A percentile compares a stretch with the other conserved stretches of the same genome.
phyloP scores from a whole-genome alignment of 2,329 filamentous ascomycete species.

The Chalaropsis thielavioides region DNA sequence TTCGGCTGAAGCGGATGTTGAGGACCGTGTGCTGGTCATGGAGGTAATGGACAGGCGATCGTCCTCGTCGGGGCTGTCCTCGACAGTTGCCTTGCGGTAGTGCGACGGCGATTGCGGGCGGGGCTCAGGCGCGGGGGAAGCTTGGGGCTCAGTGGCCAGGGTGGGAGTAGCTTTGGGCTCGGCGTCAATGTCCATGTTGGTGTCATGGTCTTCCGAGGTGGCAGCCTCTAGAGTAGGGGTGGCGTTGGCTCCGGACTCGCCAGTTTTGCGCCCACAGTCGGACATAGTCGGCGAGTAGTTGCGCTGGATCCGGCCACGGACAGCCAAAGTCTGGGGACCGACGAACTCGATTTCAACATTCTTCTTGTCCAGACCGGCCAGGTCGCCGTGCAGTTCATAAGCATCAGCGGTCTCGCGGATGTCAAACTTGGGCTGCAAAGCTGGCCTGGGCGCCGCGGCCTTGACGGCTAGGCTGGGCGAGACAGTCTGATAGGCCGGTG shows the following conservation, averaged over 20 bases:
- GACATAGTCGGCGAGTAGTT: background rate
- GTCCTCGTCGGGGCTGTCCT: constrained; percentile 38
- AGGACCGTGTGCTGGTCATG: constrained; percentile 1
- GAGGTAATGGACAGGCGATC: constrained; percentile 6
- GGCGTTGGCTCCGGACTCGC: background rate
- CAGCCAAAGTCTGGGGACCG: constrained; percentile 47
- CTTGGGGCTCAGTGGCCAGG: constrained; percentile 27
- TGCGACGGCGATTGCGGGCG: constrained; percentile 19
- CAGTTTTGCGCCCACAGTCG: background rate
- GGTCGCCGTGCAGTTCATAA: constrained; percentile 57
- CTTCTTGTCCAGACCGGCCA: constrained; percentile 52
- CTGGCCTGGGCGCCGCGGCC: background rate
- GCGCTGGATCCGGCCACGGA: constrained; percentile 33
- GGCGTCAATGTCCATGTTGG: background rate
- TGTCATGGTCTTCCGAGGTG: background rate
- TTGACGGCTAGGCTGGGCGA: background rate
- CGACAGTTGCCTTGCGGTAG: constrained; percentile 47
- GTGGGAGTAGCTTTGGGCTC: background rate
- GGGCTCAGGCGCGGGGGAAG: constrained; percentile 13
- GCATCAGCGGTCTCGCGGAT: constrained; percentile 45
- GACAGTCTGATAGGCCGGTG: background rate
- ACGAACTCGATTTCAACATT: constrained; percentile 55
- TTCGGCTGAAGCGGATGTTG: constrained; percentile 18
- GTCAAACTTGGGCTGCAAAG: constrained; percentile 36
- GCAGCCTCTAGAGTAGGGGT: background rate